A percentile compares a stretch with the other conserved stretches of the same genome.
phyloP scores from a whole-genome alignment of 768 basidiomycete genomes.

The Boletus insuetus region DNA sequence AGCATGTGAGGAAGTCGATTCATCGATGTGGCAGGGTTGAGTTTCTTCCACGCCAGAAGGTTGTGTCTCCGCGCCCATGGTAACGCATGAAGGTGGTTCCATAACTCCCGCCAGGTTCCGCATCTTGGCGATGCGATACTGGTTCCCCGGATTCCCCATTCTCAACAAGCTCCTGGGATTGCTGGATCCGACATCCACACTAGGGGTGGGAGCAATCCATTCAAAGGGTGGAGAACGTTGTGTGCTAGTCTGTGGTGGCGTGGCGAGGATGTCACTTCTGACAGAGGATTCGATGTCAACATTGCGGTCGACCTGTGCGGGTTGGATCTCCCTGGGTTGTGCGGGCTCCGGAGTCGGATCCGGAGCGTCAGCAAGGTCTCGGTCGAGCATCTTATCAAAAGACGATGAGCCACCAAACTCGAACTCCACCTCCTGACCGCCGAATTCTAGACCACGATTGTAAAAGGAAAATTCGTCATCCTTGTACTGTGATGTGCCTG shows the following conservation, averaged over 20 bases:
- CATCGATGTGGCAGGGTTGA: slow-evolving; percentile 5
- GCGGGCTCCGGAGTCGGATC: slow-evolving; percentile 24
- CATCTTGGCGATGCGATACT: slow-evolving; percentile 29
- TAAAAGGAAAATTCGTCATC: slow-evolving; percentile 9
- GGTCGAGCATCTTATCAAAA: slow-evolving; percentile 39
- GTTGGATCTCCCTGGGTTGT: slow-evolving; percentile 6
- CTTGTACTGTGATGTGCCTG: slow-evolving; percentile 12
- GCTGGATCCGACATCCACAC: slow-evolving; percentile 18
- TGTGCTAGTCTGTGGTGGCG: background rate
- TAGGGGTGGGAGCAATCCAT: slow-evolving; percentile 20
- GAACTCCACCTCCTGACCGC: slow-evolving; percentile 29
- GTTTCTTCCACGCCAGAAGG: slow-evolving; percentile 20
- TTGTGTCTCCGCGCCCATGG: slow-evolving; percentile 13
- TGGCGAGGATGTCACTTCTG: background rate
- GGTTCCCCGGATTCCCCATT: slow-evolving; percentile 35
- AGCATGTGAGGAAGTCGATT: background rate
- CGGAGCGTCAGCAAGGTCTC: slow-evolving; percentile 24
- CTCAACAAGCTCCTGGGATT: slow-evolving; percentile 31
- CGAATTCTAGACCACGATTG: slow-evolving; percentile 8
- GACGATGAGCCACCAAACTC: slow-evolving; percentile 42
- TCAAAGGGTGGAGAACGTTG: slow-evolving; percentile 15
- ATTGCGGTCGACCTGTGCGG: slow-evolving; percentile 2
- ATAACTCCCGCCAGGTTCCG: slow-evolving; percentile 19
- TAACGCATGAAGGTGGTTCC: slow-evolving; percentile 16
- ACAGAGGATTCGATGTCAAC: slow-evolving; percentile 3